Evolutionary conservation across 73 alveolate species (phyloP).

Genomic region (Halteria grandinella): DNA sequence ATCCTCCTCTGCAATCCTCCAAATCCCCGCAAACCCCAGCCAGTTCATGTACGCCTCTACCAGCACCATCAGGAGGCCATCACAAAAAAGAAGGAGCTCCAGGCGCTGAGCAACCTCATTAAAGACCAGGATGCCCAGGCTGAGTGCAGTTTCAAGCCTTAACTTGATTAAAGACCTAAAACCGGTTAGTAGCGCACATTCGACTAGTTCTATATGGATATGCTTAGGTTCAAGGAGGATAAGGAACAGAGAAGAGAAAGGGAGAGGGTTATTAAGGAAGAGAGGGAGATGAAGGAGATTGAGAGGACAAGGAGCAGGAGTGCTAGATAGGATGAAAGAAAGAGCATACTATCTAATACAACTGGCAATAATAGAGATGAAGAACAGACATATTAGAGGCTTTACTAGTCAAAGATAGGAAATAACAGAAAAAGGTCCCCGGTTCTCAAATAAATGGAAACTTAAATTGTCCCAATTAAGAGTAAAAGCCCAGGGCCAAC

Average conservation of each 20-base stretch:
- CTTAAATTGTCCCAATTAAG: background rate
- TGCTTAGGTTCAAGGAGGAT: background rate
- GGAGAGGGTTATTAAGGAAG: background rate
- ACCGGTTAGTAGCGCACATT: no score
- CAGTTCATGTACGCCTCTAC: no score
- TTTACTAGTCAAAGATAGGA: background rate
- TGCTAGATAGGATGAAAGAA: no score
- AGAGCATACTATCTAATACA: background rate
- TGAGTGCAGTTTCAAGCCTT: no score
- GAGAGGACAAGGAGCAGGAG: conserved; percentile 16
- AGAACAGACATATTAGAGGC: conserved; percentile 7
- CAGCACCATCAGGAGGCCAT: no score
- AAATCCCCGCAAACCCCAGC: no score
- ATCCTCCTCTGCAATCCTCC: no score
- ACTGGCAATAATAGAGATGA: background rate
- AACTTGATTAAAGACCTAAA: no score
- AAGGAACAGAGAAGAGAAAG: background rate
- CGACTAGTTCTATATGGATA: conserved; percentile 30
- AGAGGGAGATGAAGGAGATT: conserved; percentile 28
- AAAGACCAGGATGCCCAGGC: no score
- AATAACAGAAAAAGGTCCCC: background rate
- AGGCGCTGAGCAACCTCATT: no score
- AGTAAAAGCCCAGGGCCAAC: background rate
- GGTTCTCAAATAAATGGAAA: background rate
- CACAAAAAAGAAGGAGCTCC: no score